phyloP scores from a whole-genome alignment of 495 filamentous ascomycete genomes.

The Cladorrhinum samala region DNA sequence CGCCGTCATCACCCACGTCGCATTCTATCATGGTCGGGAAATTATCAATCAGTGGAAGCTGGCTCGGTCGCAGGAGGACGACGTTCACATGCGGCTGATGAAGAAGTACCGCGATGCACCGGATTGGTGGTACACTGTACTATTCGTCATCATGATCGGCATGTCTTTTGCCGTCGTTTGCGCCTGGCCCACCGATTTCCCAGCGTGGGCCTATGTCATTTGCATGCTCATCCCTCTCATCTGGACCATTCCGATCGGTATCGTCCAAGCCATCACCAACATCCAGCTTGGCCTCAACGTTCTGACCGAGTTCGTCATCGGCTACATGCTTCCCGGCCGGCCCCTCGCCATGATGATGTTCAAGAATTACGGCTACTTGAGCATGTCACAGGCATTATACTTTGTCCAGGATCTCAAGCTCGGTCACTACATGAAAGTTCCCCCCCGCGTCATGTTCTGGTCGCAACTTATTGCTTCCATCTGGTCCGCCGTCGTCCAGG shows the following conservation, averaged over 20 bases:
- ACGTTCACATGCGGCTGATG: constrained; percentile 61
- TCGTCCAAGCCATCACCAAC: constrained; percentile 61
- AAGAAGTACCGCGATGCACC: constrained; percentile 51
- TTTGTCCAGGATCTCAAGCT: constrained; percentile 47
- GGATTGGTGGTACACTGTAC: constrained; percentile 49
- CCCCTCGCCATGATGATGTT: constrained; percentile 63
- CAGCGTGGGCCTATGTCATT: constrained; percentile 60
- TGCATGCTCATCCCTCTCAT: constrained; percentile 51
- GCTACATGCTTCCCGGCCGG: constrained; percentile 60
- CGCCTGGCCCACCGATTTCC: constrained; percentile 57
- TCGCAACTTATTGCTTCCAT: constrained; percentile 60
- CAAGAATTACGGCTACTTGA: constrained; percentile 66
- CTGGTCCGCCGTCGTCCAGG: constrained; percentile 59
- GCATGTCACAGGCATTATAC: constrained; percentile 50
- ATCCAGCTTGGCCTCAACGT: constrained; percentile 62
- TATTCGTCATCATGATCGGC: constrained; percentile 39
- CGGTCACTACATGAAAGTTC: constrained; percentile 68
- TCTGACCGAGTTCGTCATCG: constrained; percentile 63
- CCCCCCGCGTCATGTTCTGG: constrained; percentile 59
- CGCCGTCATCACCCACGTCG: constrained; percentile 57
- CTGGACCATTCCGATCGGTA: constrained; percentile 50
- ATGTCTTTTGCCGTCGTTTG: constrained; percentile 48
- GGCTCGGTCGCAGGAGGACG: constrained; percentile 53
- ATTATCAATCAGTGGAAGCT: constrained; percentile 48
- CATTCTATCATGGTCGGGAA: constrained; percentile 57